Evolutionary conservation across 2,329 filamentous ascomycete genomes (phyloP).

Genomic region (Arthroderma uncinatum): DNA sequence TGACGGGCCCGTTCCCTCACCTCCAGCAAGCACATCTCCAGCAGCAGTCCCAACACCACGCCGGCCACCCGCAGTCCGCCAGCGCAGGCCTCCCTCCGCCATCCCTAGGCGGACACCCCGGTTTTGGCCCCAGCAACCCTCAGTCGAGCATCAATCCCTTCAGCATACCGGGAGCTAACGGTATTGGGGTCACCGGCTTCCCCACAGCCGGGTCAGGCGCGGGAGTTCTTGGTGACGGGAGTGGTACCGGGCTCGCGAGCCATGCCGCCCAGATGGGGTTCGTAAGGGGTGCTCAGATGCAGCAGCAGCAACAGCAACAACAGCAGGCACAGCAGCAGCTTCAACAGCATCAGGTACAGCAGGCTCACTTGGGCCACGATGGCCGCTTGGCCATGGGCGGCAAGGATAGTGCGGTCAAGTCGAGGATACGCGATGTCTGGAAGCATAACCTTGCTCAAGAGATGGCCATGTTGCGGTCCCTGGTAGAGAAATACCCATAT

Average conservation of each 20-base stretch:
- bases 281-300: slow-evolving; percentile 58
- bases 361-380: slow-evolving; percentile 35
- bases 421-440: slow-evolving; percentile 93
- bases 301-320: slow-evolving; percentile 48
- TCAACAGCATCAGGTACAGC: slow-evolving; percentile 46
- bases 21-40: slow-evolving; percentile 42
- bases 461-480: slow-evolving; percentile 68
- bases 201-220: slow-evolving; percentile 47
- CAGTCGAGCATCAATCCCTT: slow-evolving; percentile 61
- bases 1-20: slow-evolving; percentile 50
- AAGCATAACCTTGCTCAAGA: slow-evolving; percentile 82
- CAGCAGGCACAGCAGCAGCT: slow-evolving; percentile 42
- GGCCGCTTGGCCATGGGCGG: slow-evolving; percentile 43
- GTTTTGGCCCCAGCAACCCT: slow-evolving; percentile 52
- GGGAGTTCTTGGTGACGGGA: slow-evolving; percentile 33
- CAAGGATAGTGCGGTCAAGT: slow-evolving; percentile 52
- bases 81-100: slow-evolving; percentile 43
- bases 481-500: slow-evolving; percentile 86
- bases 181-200: slow-evolving; percentile 46
- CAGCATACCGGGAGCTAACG: slow-evolving; percentile 43
- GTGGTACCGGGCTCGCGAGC: slow-evolving; percentile 63
- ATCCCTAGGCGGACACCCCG: slow-evolving; percentile 54
- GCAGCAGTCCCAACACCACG: slow-evolving; percentile 37
- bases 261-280: slow-evolving; percentile 85
- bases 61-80: slow-evolving; percentile 34